Percentiles rank a stretch among this genome's conserved stretches.
phyloP scores from a whole-genome alignment of 495 filamentous ascomycete genomes.

The Oidiodendron maius region DNA sequence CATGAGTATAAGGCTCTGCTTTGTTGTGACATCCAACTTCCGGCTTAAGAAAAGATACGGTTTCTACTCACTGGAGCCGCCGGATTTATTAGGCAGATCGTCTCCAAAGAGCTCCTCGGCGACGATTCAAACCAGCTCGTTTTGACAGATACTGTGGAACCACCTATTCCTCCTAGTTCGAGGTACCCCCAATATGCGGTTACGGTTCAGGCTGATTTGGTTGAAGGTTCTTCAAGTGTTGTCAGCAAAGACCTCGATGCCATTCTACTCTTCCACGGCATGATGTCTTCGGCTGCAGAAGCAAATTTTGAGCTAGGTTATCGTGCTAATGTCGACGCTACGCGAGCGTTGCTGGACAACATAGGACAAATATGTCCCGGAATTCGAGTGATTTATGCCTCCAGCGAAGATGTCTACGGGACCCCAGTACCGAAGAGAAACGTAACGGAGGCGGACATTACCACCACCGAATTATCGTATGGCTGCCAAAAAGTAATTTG shows the following conservation, averaged over 20 bases:
- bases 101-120: slow-evolving; percentile 28
- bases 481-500: slow-evolving; percentile 57
- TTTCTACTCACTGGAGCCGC: slow-evolving; percentile 39
- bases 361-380: slow-evolving; percentile 49
- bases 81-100: slow-evolving; percentile 33
- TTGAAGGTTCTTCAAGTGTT: slow-evolving; percentile 27
- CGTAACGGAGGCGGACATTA: slow-evolving; percentile 47
- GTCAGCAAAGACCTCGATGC: slow-evolving; percentile 42
- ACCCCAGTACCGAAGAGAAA: slow-evolving; percentile 39
- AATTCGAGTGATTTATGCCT: slow-evolving; percentile 58
- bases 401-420: slow-evolving; percentile 48
- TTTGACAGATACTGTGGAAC: slow-evolving; percentile 25
- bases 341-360: slow-evolving; percentile 51
- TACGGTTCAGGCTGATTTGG: slow-evolving; percentile 57
- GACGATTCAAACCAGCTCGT: slow-evolving; percentile 12
- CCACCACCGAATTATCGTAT: slow-evolving; percentile 53
- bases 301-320: slow-evolving; percentile 58
- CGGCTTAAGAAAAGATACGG: slow-evolving; percentile 1
- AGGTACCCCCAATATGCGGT: slow-evolving; percentile 46
- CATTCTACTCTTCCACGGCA: slow-evolving; percentile 58
- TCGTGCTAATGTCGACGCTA: slow-evolving; percentile 56
- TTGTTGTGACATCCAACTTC: too few species aligned
- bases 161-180: slow-evolving; percentile 41
- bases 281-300: slow-evolving; percentile 60
- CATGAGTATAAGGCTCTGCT: too few species aligned